phyloP scores from a whole-genome alignment of 495 filamentous ascomycete species.

The Glarea lozoyensis region DNA sequence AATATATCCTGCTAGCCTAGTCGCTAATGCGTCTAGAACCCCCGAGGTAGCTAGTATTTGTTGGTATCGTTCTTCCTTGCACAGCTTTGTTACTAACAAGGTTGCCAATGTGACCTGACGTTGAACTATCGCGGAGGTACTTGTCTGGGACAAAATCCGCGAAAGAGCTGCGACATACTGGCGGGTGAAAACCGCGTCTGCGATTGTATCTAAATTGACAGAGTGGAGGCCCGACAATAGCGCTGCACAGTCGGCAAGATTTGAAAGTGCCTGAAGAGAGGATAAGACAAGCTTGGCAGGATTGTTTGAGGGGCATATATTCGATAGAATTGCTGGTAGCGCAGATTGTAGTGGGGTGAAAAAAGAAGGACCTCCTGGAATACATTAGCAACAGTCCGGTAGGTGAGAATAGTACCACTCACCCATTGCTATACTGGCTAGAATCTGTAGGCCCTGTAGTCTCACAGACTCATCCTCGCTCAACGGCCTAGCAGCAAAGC shows the following conservation, averaged over 20 bases:
- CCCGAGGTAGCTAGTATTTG: conserved; percentile 57
- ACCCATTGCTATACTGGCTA: conserved; percentile 83
- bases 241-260: conserved; percentile 57
- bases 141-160: conserved; percentile 54
- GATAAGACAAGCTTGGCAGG: conserved; percentile 58
- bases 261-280: conserved; percentile 65
- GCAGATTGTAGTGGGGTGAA: conserved; percentile 63
- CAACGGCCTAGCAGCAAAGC: conserved; percentile 21
- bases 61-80: conserved; percentile 59
- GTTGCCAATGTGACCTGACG: conserved; percentile 61
- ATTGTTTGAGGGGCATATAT: conserved; percentile 55
- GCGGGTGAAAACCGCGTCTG: conserved; percentile 54
- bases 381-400: conserved; percentile 10
- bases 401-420: no score
- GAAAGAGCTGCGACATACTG: conserved; percentile 48
- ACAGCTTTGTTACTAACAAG: conserved; percentile 54
- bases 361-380: conserved; percentile 63
- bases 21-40: conserved; percentile 71
- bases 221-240: conserved; percentile 27
- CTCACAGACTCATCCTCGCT: conserved; percentile 53
- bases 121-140: conserved; percentile 38
- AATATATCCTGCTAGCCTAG: conserved; percentile 66
- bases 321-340: conserved; percentile 57
- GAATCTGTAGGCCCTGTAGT: conserved; percentile 70
- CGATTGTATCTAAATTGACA: conserved; percentile 32